Base-by-base conservation (phyloP, 2,329 filamentous ascomycete genomes). In the Diaporthe sp. region DNA sequence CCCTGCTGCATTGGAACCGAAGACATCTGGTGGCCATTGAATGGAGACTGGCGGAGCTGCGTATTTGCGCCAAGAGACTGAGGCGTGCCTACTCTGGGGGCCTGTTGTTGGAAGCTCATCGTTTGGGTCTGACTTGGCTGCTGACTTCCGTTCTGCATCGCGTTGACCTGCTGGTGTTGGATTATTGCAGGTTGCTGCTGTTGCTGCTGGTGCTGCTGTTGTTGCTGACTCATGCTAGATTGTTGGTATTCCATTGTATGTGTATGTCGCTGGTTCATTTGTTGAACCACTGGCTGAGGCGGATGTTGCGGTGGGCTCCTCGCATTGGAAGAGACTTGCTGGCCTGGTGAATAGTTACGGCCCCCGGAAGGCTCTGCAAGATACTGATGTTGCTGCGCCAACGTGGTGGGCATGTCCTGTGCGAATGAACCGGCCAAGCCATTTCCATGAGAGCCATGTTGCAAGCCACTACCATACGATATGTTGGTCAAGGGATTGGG, bases 151-250 rank as follows among this genome's bases (percentile, higher is more conserved):
- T 28, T 65, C 25, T 77, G 76, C 15, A 71, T 39, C 12, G 28
- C 61, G 20, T 75, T 72, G 28, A 37, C 42, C 55, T 79, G 79
- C 55, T 81, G 81, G 28, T 82, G 79, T 47, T 79, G 78, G 17
- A 57, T 31, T 44, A 49, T 42, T 34, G 61, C 31, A 65, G 70
- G 28, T 37, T 67, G 72, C 37, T 73, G 65, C 1, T 55, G 65
- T 1, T 70, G 47, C 15, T 53, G 57, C 9, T 58, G 55, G 12
- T 81, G 80, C 3, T 80, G 81, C 42, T 80, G 83, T 20, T 76
- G 63, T n/a, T 79, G 77, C 20, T 81, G 80, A 20, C 84, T 77
- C 2, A 75, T 65, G 28, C 57, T 73, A 73, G 78, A 78, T 31
- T 76, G 78, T 20, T 72, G 55, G n/a, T 75, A 77, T 28, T 71